Base-by-base conservation (phyloP, 2,329 filamentous ascomycete genomes). In the Xylariaceae sp. region DNA sequence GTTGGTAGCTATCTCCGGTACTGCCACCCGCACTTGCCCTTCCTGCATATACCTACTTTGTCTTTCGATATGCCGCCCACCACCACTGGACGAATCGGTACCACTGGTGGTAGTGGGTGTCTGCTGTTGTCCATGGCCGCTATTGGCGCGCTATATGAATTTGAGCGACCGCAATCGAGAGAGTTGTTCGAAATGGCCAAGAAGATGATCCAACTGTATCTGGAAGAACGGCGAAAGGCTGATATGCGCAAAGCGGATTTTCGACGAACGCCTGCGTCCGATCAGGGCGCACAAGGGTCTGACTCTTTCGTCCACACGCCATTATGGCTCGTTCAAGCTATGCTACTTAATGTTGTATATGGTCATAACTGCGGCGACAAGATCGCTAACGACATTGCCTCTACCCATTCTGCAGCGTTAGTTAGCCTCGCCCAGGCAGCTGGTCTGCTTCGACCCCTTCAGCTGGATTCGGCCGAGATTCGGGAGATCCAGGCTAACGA, bases 321-420 rank as follows among this genome's bases (percentile, higher is more conserved):
- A 0, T 82, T 97, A 36, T 98, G 94, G 93, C 82, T 99, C 23
- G 92, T 98, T 14, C 95, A 98, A 74, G 92, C 94, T 0, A 98
- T 98, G 94, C 80, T 98, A 7, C 82, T 99, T 47, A 98, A 96
- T 71, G 91, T 98, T 33, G 90, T 97, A 14, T 98, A 96, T 71
- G 94, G 94, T 12, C 91, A 97, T 73, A 96, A 96, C 65, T 96
- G 92, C 71, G 92, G 91, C 33, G 94, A 98, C 72, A 94, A 96
- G 76, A 88, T 87, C 51, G 90, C 92, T 19, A 92, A 91, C 58
- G 92, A 97, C 71, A 96, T 96, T 68, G 94, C 94, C 1, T 93
- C 89, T 62, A 96, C 91, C 1, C 94, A 98, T 71, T 96, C 91
- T 71, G 91, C 92, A 6, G 91, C 93, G 17, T 79, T 99, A 37